Evolutionary conservation across 495 filamentous ascomycete species (phyloP).

Genomic region (Podospora sp.): DNA sequence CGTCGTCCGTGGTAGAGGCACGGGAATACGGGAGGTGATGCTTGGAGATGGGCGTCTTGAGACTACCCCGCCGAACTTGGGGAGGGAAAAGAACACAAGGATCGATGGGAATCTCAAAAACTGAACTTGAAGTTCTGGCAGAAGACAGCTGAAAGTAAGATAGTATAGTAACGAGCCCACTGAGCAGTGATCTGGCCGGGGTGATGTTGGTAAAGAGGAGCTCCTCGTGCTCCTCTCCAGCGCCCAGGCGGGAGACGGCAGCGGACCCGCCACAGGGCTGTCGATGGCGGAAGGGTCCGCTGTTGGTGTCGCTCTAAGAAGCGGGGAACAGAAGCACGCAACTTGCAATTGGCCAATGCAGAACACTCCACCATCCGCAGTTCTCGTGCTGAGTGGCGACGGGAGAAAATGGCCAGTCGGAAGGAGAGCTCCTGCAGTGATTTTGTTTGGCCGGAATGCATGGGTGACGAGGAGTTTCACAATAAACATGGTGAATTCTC

Average conservation of each 20-base stretch:
- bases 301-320: not conserved
- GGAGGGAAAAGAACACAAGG: no score
- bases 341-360: conserved; percentile 27
- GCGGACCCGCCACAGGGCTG: not conserved
- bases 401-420: conserved; percentile 5
- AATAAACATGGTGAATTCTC: not conserved
- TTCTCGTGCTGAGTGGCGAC: not conserved
- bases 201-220: no score
- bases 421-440: conserved; percentile 1
- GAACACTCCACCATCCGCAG: not conserved
- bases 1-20: not conserved
- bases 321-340: not conserved
- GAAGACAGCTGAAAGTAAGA: no score
- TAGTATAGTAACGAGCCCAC: no score
- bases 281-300: not conserved
- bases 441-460: not conserved
- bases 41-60: no score
- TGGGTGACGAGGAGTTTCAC: not conserved
- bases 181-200: no score
- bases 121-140: no score
- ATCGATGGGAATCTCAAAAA: no score
- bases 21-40: no score
- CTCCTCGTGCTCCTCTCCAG: no score
- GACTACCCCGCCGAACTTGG: no score
- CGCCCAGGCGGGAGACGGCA: no score